These are phyloP conservation scores for Pseudogymnoascus sp. DNA, from an alignment of 2,329 filamentous ascomycete genomes.

Conservation along the genomic window DNA sequence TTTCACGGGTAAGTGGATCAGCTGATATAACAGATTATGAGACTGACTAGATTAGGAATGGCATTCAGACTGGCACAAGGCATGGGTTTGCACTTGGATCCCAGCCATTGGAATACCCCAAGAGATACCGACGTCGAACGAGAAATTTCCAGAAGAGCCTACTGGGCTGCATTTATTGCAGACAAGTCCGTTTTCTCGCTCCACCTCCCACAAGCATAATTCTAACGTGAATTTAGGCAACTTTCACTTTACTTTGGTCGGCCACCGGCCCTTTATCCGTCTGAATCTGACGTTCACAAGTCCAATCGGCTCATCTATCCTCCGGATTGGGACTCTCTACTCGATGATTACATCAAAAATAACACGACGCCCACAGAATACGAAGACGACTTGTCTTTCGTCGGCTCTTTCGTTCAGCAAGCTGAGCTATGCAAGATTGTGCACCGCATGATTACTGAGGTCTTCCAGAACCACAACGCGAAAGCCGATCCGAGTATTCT, in stretches of 20 bases:
- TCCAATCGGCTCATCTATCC: conserved; percentile 44
- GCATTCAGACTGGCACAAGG: conserved; percentile 44
- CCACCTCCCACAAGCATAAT: neutral
- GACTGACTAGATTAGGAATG: conserved; percentile 28
- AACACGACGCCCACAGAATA: conserved; percentile 39
- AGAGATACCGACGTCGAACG: conserved; percentile 36
- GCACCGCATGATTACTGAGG: conserved; percentile 43
- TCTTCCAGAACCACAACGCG: conserved; percentile 42
- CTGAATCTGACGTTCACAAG: conserved; percentile 43
- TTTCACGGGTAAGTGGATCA: conserved; percentile 34
- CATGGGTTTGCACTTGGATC: conserved; percentile 46
- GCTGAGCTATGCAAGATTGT: conserved; percentile 43
- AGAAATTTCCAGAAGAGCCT: conserved; percentile 42
- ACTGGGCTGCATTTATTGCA: conserved; percentile 44
- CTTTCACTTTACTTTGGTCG: conserved; percentile 45
- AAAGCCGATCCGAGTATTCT: conserved; percentile 36
- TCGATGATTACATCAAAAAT: conserved; percentile 42
- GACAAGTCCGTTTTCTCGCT: conserved; percentile 32
- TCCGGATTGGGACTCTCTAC: conserved; percentile 39
- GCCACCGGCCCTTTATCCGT: conserved; percentile 42
- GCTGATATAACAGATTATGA: neutral
- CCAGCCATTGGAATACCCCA: conserved; percentile 41
- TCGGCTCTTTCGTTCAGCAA: conserved; percentile 40
- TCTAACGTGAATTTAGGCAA: conserved; percentile 24
- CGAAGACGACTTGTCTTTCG: conserved; percentile 39